phyloP scores from a whole-genome alignment of 164 flowering plant species.

The Tinospora cordifolia region DNA sequence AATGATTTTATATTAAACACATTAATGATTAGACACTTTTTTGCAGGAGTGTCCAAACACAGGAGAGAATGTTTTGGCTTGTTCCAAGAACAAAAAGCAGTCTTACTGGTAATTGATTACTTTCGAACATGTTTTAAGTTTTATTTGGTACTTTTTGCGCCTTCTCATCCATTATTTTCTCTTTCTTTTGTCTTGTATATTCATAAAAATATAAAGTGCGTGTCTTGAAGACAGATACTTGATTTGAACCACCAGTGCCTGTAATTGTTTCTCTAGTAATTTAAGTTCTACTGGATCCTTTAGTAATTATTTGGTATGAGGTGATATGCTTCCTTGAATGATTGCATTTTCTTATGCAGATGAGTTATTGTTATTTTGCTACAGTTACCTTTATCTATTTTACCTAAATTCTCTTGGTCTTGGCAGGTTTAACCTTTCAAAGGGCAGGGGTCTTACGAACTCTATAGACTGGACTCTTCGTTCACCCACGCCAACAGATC shows the following conservation, averaged over 20 bases:
- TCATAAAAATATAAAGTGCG: neutral
- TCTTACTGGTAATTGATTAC: conserved; percentile 45
- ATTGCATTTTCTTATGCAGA: too few relatives aligned
- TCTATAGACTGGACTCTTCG: conserved; percentile 59
- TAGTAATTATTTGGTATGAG: too few relatives aligned
- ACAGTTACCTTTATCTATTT: neutral
- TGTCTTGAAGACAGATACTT: neutral
- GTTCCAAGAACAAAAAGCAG: conserved; percentile 45
- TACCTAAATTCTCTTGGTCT: neutral
- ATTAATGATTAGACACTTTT: neutral
- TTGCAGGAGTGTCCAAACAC: neutral
- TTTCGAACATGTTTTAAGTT: neutral
- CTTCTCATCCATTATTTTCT: neutral
- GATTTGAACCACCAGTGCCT: neutral
- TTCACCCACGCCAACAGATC: conserved; percentile 44
- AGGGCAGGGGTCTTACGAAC: conserved; percentile 20
- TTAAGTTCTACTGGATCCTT: too few relatives aligned
- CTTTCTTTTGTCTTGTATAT: neutral
- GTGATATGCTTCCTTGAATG: too few relatives aligned
- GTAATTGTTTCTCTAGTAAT: neutral
- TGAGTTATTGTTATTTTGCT: neutral
- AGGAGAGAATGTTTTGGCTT: conserved; percentile 20
- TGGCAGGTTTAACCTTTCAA: conserved; percentile 44
- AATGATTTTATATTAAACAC: neutral
- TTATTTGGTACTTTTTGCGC: neutral